Evolutionary conservation across 768 basidiomycete species (phyloP), one percentile per base, ranked within the genome.

Genomic region (Mycena leptocephala): DNA sequence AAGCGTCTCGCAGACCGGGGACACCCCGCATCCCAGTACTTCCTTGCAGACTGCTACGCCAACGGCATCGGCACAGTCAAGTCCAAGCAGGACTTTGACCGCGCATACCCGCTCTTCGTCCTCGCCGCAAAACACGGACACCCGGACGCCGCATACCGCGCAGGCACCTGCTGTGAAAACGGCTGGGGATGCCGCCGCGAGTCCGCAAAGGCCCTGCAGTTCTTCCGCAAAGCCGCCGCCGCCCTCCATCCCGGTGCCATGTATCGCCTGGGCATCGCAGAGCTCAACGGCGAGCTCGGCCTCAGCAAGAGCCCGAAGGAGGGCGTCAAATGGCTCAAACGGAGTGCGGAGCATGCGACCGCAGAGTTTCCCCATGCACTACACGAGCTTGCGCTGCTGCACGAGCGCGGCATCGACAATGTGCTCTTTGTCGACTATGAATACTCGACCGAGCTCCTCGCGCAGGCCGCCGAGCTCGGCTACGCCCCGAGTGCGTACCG

Each of bases 261-360:
- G 93, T 99, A 99, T 84, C 95, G 98, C 20, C 92, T 99, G 30
- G 98, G 98, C 8, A 95, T 97, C 72, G 96, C 95, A 30, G 98
- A 99, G 83, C 92, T 99, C 70, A 99, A 99, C 79, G 98, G 98
- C 76, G 96, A 98, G 84, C 90, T 99, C 2, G 94, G 96, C 0
- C 88, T 97, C 20, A 90, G 93, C 30, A 95, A 94, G 83, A 93
- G 94, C 58, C 96, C 97, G 8, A 96, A 96, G 85, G 98, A 99
- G 84, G 98, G 98, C 74, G 96, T 99, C 79, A 98, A 98, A 87
- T 99, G 97, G 97, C 91, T 99, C 77, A 99, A 99, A 85, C 92
- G 98, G 67, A 97, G 97, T 41, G 97, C 97, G 7, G 98, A 99
- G 84, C 92, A 95, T 82, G 95, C 95, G 1, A 98, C 96, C 2